These are phyloP conservation scores for Eucalyptus dawsonii DNA, from an alignment of 345 rosid species.

Conservation along the genomic window DNA sequence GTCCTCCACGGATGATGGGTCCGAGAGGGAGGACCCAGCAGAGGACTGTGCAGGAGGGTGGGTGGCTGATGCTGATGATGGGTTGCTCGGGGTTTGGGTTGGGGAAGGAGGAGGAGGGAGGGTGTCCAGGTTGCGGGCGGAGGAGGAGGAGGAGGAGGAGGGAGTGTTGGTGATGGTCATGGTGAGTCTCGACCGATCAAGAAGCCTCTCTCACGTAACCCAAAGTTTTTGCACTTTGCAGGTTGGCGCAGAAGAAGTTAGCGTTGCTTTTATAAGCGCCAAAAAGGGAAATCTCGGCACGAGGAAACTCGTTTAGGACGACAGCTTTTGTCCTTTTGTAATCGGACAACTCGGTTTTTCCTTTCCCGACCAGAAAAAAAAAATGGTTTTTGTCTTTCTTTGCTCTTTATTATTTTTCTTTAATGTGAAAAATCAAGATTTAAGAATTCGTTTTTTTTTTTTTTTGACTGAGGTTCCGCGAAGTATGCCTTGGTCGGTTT, in stretches of 20 bases:
- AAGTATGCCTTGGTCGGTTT: too few species aligned
- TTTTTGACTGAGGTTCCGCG: too few species aligned
- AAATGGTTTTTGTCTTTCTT: too few species aligned
- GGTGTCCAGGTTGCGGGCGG: fast-evolving
- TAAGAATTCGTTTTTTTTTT: too few species aligned
- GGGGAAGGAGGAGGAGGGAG: neutral
- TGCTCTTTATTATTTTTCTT: too few species aligned
- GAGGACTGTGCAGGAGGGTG: neutral
- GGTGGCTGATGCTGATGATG: neutral
- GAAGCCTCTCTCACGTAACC: neutral
- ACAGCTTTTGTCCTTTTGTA: neutral
- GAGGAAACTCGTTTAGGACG: neutral
- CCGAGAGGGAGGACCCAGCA: neutral
- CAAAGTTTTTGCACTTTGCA: neutral
- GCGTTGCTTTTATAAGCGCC: neutral
- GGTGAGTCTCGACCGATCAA: neutral
- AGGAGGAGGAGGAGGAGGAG: neutral
- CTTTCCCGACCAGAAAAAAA: neutral
- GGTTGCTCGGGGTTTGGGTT: neutral
- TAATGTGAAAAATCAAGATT: too few species aligned
- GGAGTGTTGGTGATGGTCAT: neutral
- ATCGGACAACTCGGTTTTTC: neutral
- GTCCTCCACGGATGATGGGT: neutral
- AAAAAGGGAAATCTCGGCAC: neutral
- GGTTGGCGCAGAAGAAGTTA: neutral